Evolutionary conservation across 441 rosid genomes (phyloP), one percentile per base, ranked within the genome.

Genomic region (Pelargonium cotyledonis): DNA sequence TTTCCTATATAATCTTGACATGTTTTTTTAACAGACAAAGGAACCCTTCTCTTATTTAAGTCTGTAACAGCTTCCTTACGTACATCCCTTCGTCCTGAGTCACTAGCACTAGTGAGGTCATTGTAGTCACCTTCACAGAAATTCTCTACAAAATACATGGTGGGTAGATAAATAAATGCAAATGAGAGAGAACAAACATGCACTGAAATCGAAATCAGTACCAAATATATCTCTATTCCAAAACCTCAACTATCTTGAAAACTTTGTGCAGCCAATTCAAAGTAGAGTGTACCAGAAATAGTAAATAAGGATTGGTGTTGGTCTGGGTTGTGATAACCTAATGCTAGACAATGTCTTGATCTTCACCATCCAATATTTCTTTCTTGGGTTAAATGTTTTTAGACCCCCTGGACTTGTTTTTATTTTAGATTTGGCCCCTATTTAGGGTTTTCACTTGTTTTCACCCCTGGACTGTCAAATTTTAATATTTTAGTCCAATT

Each of bases 81-180:
- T 18, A 82, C 26, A 65, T 82, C 90, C 80, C 81, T 92, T 74
- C 74, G 70, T 55, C 76, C 76, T 35, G 77, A 80, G 61, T 84
- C 88, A 80, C 79, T 75, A 68, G 83, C 81, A 75, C 82, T 80
- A 53, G 83, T 81, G 65, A 84, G 57, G 68, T 87, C 92, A 75
- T 85, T 80, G 73, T 74, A 84, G 72, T 85, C 85, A 57, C 82
- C 83, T 72, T 85, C 89, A 65, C 72, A 77, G 43, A 78, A 86
- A 74, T 84, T 89, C 77, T 89, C 98, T 89, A 86, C 63, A 69
- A 77, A 68, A 49, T 15, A 69, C 31, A 58, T 65, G 73, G 75
- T 75, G 47, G 66, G 75, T 8, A 38, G 62, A 55, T 26, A 43
- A 31, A 26, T 10, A 69, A 11, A 61, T 68, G 44, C 43, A 35